A percentile compares a stretch with the other conserved stretches of the same genome.
Evolutionary conservation across 257 asterid genomes (phyloP).

Genomic region (Jasminum sambac): DNA sequence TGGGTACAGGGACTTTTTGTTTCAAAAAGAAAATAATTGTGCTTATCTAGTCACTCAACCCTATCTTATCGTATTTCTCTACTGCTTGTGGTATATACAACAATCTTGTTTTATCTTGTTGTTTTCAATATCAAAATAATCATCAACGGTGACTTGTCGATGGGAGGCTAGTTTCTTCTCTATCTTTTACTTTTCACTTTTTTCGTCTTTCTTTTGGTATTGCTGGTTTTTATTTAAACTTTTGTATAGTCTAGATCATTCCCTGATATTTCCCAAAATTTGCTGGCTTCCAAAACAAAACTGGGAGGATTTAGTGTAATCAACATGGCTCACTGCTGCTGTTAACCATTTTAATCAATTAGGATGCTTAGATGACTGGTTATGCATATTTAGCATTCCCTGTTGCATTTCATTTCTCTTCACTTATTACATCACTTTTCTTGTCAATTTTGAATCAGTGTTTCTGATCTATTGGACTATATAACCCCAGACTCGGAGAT

Average conservation of each 20-base stretch:
- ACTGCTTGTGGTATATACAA: background rate
- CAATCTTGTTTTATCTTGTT: background rate
- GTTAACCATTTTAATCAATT: background rate
- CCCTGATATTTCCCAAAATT: background rate
- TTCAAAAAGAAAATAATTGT: background rate
- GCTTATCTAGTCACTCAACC: background rate
- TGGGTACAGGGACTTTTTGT: background rate
- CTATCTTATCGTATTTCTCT: background rate
- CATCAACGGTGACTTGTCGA: background rate
- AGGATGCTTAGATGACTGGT: conserved; percentile 2
- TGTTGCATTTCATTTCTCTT: background rate
- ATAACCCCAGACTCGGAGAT: conserved; percentile 85
- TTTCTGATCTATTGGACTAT: conserved; percentile 83
- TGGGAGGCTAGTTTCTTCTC: background rate
- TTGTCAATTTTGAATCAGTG: conserved; percentile 43
- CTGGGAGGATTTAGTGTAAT: background rate
- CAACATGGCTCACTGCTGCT: conserved; percentile 4
- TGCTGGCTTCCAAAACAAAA: background rate
- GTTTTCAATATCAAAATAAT: background rate
- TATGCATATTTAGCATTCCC: background rate
- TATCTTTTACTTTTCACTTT: background rate
- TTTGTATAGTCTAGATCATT: background rate
- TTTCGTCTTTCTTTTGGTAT: background rate
- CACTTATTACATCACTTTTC: conserved; percentile 15
- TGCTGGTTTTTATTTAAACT: background rate